phyloP scores from a whole-genome alignment of 2,329 filamentous ascomycete species.

The Exserohilum turcica region DNA sequence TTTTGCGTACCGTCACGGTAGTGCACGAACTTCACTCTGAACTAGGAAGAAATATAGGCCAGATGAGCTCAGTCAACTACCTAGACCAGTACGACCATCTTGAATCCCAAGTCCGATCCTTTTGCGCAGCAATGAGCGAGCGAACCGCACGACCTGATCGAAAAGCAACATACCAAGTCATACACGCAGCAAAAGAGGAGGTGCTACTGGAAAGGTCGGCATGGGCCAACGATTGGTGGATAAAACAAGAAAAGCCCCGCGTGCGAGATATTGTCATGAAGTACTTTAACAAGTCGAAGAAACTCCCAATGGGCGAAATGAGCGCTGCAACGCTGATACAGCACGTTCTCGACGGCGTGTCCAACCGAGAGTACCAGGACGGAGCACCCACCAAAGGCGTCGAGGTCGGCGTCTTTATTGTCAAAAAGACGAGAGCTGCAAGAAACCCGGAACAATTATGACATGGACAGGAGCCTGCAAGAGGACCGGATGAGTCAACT shows the following conservation, averaged over 20 bases:
- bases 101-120: slow-evolving; percentile 39
- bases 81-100: slow-evolving; percentile 62
- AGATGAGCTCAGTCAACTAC: slow-evolving; percentile 58
- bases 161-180: slow-evolving; percentile 50
- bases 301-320: slow-evolving; percentile 51
- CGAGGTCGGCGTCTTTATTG: slow-evolving; percentile 56
- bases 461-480: background rate
- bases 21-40: slow-evolving; percentile 64
- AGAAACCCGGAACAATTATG: slow-evolving; percentile 4
- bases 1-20: slow-evolving; percentile 63
- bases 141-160: slow-evolving; percentile 31
- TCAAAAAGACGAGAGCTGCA: slow-evolving; percentile 38
- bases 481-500: background rate
- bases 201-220: slow-evolving; percentile 58
- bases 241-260: slow-evolving; percentile 66
- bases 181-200: slow-evolving; percentile 58
- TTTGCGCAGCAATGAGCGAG: slow-evolving; percentile 38
- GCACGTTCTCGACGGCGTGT: slow-evolving; percentile 64
- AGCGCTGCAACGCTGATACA: slow-evolving; percentile 62
- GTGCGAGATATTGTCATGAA: slow-evolving; percentile 58
- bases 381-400: slow-evolving; percentile 52
- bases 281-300: slow-evolving; percentile 52
- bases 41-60: slow-evolving; percentile 59
- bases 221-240: slow-evolving; percentile 67
- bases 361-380: slow-evolving; percentile 54